These are phyloP conservation scores for Metarhizium humberi DNA, from an alignment of 2,329 filamentous ascomycete species.

Conservation along the genomic window DNA sequence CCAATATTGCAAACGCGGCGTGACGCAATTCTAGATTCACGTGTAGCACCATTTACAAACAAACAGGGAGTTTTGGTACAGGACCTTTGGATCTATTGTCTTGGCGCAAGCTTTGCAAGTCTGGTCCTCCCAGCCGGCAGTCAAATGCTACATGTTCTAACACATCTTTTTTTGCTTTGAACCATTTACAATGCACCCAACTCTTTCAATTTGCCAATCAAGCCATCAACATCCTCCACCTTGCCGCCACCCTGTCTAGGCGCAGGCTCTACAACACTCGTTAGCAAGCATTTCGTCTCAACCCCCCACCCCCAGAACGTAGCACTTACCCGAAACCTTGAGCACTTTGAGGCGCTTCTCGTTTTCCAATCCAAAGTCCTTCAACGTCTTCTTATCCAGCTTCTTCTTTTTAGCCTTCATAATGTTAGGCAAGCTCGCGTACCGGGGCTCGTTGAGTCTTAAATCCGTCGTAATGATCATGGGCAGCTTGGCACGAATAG, in stretches of 20 bases:
- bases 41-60: neutral
- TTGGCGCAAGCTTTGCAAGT: neutral
- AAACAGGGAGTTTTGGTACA: neutral
- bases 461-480: conserved; percentile 94
- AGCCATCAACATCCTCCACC: conserved; percentile 94
- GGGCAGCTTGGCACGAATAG: conserved; percentile 73
- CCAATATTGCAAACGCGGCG: neutral
- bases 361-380: conserved; percentile 70
- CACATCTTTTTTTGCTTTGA: neutral
- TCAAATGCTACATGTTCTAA: neutral
- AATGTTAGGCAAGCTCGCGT: conserved; percentile 92
- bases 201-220: conserved; percentile 91
- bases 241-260: conserved; percentile 87
- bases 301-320: neutral
- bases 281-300: conserved; percentile 5
- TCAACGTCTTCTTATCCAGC: conserved; percentile 80
- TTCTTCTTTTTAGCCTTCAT: conserved; percentile 99
- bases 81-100: neutral
- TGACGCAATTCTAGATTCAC: neutral
- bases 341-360: conserved; percentile 75
- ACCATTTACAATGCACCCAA: conserved; percentile 67
- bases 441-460: conserved; percentile 87
- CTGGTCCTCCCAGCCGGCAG: neutral
- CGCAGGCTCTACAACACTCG: conserved; percentile 59
- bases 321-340: conserved; percentile 67